Conservation (phyloP, 208 protist genomes). For the Leishmania mexicana region DNA sequence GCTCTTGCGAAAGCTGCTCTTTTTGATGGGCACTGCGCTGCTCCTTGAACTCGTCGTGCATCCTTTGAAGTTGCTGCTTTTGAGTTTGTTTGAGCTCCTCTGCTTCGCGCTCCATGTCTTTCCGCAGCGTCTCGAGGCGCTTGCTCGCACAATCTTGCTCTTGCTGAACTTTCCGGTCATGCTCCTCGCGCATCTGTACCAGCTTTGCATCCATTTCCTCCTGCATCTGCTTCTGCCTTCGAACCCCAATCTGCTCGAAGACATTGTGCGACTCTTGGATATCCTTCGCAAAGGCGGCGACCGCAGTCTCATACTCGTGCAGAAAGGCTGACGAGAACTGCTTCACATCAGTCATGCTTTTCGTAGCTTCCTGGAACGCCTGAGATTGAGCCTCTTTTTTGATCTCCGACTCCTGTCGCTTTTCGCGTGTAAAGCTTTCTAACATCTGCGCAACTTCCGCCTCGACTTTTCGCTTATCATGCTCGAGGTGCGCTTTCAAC, state of each 20-base stretch:
- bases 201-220: slow-evolving; percentile 27
- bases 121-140: slow-evolving; percentile 22
- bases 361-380: slow-evolving; percentile 31
- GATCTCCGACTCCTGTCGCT: slow-evolving; percentile 39
- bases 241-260: slow-evolving; percentile 23
- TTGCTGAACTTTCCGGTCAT: slow-evolving; percentile 18
- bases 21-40: slow-evolving; percentile 19
- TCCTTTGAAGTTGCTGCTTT: slow-evolving; percentile 23
- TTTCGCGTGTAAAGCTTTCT: slow-evolving; percentile 40
- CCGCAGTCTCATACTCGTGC: slow-evolving; percentile 33
- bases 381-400: slow-evolving; percentile 37
- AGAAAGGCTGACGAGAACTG: slow-evolving; percentile 25
- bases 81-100: slow-evolving; percentile 22
- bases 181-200: slow-evolving; percentile 15
- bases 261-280: slow-evolving; percentile 31
- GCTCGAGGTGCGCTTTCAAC: slow-evolving; percentile 33
- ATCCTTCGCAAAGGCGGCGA: slow-evolving; percentile 23
- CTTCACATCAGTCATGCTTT: slow-evolving; percentile 19
- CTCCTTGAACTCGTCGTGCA: slow-evolving; percentile 22
- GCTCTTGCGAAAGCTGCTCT: slow-evolving; percentile 29
- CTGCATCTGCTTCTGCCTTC: slow-evolving; percentile 33
- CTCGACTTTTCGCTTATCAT: slow-evolving; percentile 47
- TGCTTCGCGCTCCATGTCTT: slow-evolving; percentile 13
- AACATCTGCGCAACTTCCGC: slow-evolving; percentile 37
- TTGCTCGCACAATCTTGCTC: slow-evolving; percentile 24